Evolutionary conservation across 192 early-diverging fungal genomes (phyloP), one percentile per base, ranked within the genome.

Genomic region (Coemansia sp.): DNA sequence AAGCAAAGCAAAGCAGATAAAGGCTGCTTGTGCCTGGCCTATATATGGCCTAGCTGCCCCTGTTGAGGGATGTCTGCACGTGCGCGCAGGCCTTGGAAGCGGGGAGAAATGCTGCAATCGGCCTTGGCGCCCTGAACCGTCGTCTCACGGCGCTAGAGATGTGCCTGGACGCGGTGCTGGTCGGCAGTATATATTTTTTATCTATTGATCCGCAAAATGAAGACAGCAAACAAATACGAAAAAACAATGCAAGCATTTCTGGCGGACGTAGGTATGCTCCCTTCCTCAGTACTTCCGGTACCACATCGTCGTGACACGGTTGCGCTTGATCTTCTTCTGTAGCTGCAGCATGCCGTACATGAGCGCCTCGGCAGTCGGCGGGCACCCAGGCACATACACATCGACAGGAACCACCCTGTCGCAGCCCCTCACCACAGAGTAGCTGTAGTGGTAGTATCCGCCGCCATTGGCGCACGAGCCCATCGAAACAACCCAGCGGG

Each of bases 401-500:
- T 90, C 87, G 33, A 89, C 89, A 20, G 95, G 95, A 9, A 98
- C 88, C 68, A 98, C 86, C 15, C 95, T 84, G 54, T 98, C 95
- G 67, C 95, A 98, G 55, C 95, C 92, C 42, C 95, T 84, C 35
- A 97, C 95, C 36, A 95, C 93, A 52, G 88, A 83, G 71, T 95
- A 95, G 37, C 88, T 91, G 81, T 98, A 98, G 78, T 98, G 95
- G 77, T 98, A 98, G 81, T 98, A 98, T 44, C 95, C 95, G 53
- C 95, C 95, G 57, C 93, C 92, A 69, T 95, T 95, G 27, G 95
- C 93, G 51, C 87, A 98, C 46, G 86, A 89, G 32, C 95, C 95
- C 95, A 98, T 98, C n/a, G 92, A 95, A 47, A 98, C 92, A 15
- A 98, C 95, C 95, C 95, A 98, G 45, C 93, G 87, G 42, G 95